Percentiles rank a stretch among this genome's conserved stretches.
These are phyloP conservation scores for Actinomortierella wolfii DNA, from an alignment of 371 early-diverging fungal species.

Conservation along the genomic window DNA sequence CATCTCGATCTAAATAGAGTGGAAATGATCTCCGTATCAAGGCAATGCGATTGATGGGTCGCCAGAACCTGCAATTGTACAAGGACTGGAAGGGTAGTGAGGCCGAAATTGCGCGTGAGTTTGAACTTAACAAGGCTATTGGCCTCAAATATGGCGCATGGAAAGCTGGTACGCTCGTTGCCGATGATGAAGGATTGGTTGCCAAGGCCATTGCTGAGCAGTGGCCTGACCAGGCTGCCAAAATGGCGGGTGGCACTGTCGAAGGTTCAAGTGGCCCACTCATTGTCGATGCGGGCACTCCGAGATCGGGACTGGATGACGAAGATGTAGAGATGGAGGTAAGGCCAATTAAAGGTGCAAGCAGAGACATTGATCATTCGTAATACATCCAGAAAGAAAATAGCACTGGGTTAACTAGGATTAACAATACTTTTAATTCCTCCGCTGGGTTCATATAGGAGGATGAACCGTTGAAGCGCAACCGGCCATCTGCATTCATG, in stretches of 20 bases:
- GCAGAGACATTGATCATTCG: too few relatives aligned
- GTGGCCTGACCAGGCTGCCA: constrained; percentile 32
- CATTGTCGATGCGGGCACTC: background rate
- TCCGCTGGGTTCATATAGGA: too few relatives aligned
- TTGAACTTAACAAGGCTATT: constrained; percentile 78
- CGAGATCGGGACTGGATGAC: constrained; percentile 24
- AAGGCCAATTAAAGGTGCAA: constrained; percentile 2
- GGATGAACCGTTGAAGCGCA: too few relatives aligned
- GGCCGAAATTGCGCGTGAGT: constrained; percentile 73
- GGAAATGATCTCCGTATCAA: constrained; percentile 87
- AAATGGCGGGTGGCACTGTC: constrained; percentile 4
- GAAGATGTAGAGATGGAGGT: constrained; percentile 47
- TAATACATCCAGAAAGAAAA: too few relatives aligned
- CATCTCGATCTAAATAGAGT: constrained; percentile 47
- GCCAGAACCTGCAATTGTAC: constrained; percentile 88
- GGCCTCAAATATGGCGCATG: constrained; percentile 77
- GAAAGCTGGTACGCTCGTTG: constrained; percentile 84
- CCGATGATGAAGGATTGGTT: constrained; percentile 84
- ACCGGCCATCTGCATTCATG: too few relatives aligned
- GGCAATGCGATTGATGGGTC: constrained; percentile 82
- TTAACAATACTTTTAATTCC: too few relatives aligned
- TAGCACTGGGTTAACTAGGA: too few relatives aligned
- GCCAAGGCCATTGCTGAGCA: constrained; percentile 55
- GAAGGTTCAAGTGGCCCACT: constrained; percentile 14
- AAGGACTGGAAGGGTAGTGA: constrained; percentile 84